Percentiles rank a stretch among this genome's conserved stretches.
These are phyloP conservation scores for Lasiodiplodia hormozganensis DNA, from an alignment of 2,329 filamentous ascomycete species.

Conservation along the genomic window DNA sequence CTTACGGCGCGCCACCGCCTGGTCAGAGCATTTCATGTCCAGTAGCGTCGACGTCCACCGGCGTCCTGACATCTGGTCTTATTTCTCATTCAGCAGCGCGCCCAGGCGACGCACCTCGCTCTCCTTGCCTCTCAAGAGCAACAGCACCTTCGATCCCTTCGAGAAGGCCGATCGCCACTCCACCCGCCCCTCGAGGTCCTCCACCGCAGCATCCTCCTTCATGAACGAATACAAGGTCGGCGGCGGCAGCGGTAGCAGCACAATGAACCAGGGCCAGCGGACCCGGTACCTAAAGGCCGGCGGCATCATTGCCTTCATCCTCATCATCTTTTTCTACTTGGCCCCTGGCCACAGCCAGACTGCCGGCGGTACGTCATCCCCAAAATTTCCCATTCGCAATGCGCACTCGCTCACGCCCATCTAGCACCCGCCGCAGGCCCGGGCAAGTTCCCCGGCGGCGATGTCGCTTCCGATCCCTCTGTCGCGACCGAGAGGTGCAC, in stretches of 20 bases:
- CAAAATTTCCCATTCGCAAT: constrained; percentile 8
- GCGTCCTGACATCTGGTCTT: constrained; percentile 60
- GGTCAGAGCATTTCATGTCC: constrained; percentile 56
- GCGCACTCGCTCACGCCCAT: constrained; percentile 5
- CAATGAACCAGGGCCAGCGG: constrained; percentile 68
- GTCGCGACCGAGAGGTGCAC: constrained; percentile 77
- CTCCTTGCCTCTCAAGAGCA: constrained; percentile 54
- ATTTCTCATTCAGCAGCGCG: constrained; percentile 56
- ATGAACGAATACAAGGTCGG: constrained; percentile 54
- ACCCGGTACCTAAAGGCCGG: constrained; percentile 68
- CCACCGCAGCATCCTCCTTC: constrained; percentile 45
- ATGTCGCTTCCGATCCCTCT: constrained; percentile 61
- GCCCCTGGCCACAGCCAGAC: constrained; percentile 47
- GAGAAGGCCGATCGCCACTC: constrained; percentile 55
- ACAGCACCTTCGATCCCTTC: constrained; percentile 49
- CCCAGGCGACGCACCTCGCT: constrained; percentile 61
- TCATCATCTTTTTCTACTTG: constrained; percentile 65
- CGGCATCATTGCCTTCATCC: constrained; percentile 63
- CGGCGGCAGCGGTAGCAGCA: constrained; percentile 36
- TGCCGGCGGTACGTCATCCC: constrained; percentile 17
- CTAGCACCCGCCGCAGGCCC: constrained; percentile 10
- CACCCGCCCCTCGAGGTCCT: constrained; percentile 35
- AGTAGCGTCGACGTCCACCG: constrained; percentile 59
- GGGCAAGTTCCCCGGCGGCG: constrained; percentile 42
- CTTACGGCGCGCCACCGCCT: constrained; percentile 28